Conservation (phyloP, 129 eudicot species). For the Saussurea involucrata region DNA sequence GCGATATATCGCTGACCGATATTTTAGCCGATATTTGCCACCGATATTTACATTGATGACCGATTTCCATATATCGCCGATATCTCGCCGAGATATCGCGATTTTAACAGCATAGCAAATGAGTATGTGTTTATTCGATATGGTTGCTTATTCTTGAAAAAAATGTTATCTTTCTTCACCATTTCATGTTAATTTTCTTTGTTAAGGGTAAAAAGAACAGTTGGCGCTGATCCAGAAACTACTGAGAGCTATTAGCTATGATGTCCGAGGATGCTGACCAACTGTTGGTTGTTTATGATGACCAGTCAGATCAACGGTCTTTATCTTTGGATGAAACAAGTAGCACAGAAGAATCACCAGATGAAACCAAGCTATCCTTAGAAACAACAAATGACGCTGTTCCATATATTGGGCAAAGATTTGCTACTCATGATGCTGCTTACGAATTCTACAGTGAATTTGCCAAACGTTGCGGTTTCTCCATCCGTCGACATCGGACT, state of each 20-base stretch:
- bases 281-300: conserved; percentile 69
- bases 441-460: conserved; percentile 94
- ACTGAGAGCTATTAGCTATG: conserved; percentile 21
- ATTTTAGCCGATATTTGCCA: no score
- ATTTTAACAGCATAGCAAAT: no score
- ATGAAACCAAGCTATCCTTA: conserved; percentile 61
- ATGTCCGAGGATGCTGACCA: conserved; percentile 83
- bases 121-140: neutral
- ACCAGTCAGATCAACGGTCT: conserved; percentile 90
- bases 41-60: no score
- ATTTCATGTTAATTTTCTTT: conserved; percentile 8
- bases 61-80: no score
- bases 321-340: conserved; percentile 84
- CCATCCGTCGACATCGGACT: conserved; percentile 95
- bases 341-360: conserved; percentile 93
- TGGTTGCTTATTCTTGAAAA: conserved; percentile 2
- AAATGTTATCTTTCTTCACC: neutral
- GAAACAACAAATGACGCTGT: conserved; percentile 55
- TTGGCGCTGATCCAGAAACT: conserved; percentile 8
- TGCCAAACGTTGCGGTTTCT: conserved; percentile 86
- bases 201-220: conserved; percentile 23
- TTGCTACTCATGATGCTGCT: conserved; percentile 80
- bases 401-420: conserved; percentile 92
- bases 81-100: no score
- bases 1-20: no score